These are phyloP conservation scores for Beauveria bassiana DNA, from an alignment of 2,329 filamentous ascomycete genomes.

Conservation along the genomic window DNA sequence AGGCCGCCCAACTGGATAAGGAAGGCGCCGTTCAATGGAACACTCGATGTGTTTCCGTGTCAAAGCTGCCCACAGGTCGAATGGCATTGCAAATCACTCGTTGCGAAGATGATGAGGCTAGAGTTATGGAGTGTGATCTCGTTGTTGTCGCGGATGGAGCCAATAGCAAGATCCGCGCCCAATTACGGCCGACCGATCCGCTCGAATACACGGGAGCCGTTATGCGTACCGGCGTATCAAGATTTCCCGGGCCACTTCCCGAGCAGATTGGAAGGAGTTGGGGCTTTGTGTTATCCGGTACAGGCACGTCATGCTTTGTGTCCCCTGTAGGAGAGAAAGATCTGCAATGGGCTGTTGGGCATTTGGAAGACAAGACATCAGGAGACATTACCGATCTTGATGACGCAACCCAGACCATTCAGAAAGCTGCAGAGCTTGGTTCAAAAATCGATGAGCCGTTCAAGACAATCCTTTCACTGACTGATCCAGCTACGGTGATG, in stretches of 20 bases:
- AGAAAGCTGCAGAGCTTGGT: slow-evolving; percentile 25
- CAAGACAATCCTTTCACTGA: slow-evolving; percentile 29
- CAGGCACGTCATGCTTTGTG: slow-evolving; percentile 34
- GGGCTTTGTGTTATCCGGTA: slow-evolving; percentile 32
- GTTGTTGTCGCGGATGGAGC: slow-evolving; percentile 39
- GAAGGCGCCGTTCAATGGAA: slow-evolving; percentile 20
- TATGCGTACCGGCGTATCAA: slow-evolving; percentile 29
- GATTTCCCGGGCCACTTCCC: slow-evolving; percentile 27
- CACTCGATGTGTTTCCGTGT: slow-evolving; percentile 19
- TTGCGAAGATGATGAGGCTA: background rate
- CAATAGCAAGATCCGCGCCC: slow-evolving; percentile 31
- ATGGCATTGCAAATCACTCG: slow-evolving; percentile 17
- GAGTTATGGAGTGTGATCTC: slow-evolving; percentile 29
- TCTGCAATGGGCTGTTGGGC: slow-evolving; percentile 36
- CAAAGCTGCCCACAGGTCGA: slow-evolving; percentile 17
- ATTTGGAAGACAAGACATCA: slow-evolving; percentile 18
- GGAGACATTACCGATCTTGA: slow-evolving; percentile 14
- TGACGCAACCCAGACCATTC: slow-evolving; percentile 22
- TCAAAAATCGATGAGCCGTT: slow-evolving; percentile 31
- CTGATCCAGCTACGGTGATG: slow-evolving; percentile 29
- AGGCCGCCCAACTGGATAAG: slow-evolving; percentile 16
- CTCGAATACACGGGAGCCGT: slow-evolving; percentile 33
- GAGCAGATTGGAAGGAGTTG: slow-evolving; percentile 28
- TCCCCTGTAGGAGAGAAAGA: slow-evolving; percentile 34
- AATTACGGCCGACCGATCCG: slow-evolving; percentile 30